phyloP scores from a whole-genome alignment of 331 rosid species.

The Acacia concinna region DNA sequence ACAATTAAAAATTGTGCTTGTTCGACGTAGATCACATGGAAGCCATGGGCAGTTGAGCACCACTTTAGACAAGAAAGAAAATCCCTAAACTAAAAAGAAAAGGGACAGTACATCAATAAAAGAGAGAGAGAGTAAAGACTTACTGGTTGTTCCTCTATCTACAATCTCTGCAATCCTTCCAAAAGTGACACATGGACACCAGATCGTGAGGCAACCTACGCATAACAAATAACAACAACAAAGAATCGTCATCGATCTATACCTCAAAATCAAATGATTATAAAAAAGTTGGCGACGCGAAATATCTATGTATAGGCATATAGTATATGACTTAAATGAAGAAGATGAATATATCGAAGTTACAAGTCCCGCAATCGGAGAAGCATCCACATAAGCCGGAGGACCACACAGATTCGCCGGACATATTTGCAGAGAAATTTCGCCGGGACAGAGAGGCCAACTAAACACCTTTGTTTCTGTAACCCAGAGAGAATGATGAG shows the following conservation, averaged over 20 bases:
- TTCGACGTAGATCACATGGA: too few relatives aligned
- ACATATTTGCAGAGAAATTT: neutral
- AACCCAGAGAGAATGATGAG: neutral
- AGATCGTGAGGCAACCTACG: conserved; percentile 5
- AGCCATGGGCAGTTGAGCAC: too few relatives aligned
- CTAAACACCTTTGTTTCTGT: neutral
- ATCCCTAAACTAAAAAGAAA: neutral
- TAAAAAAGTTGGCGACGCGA: neutral
- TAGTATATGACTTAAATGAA: neutral
- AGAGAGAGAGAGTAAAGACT: neutral
- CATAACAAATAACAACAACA: neutral
- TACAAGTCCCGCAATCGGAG: conserved; percentile 1
- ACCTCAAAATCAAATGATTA: neutral
- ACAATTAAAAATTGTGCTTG: too few relatives aligned
- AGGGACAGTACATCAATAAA: neutral
- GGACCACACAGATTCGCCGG: neutral
- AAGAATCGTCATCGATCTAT: neutral
- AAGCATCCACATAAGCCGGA: neutral
- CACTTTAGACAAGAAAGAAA: neutral
- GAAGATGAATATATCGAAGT: neutral
- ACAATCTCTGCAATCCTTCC: neutral
- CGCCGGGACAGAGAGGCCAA: neutral
- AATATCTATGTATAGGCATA: neutral
- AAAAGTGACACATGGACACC: conserved; percentile 1
- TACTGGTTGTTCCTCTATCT: neutral